These are phyloP conservation scores for Penicillium brasilianum DNA, from an alignment of 2,329 filamentous ascomycete genomes.

Conservation along the genomic window DNA sequence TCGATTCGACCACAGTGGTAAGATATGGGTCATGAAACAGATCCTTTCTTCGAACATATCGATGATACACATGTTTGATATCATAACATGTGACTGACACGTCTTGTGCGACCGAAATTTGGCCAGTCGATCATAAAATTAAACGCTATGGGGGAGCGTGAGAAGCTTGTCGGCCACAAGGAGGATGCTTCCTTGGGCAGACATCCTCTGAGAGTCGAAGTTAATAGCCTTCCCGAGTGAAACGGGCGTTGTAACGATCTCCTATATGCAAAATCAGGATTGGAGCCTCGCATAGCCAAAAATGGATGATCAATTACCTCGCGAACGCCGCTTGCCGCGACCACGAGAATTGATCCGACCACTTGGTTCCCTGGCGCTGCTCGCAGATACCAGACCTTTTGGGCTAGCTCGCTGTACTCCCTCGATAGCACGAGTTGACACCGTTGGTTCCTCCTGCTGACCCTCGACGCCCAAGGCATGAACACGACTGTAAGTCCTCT, in stretches of 20 bases:
- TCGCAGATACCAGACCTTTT: slow-evolving; percentile 36
- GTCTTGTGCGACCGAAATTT: background rate
- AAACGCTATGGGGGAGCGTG: background rate
- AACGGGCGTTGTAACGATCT: slow-evolving; percentile 40
- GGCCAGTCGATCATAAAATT: background rate
- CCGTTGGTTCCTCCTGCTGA: slow-evolving; percentile 13
- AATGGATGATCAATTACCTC: slow-evolving; percentile 31
- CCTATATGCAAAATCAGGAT: slow-evolving; percentile 30
- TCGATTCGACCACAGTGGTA: background rate
- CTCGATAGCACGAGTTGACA: background rate
- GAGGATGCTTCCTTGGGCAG: background rate
- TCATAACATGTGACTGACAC: background rate
- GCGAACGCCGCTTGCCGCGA: slow-evolving; percentile 31
- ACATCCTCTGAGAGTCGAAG: background rate
- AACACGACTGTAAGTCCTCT: slow-evolving; percentile 32
- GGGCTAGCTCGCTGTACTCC: slow-evolving; percentile 37
- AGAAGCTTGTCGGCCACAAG: background rate
- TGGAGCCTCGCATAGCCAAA: background rate
- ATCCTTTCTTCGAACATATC: background rate
- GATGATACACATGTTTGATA: background rate
- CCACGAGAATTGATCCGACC: slow-evolving; percentile 19
- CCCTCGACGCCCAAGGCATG: slow-evolving; percentile 22
- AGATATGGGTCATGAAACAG: background rate
- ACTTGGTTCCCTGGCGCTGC: slow-evolving; percentile 23
- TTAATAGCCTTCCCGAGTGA: slow-evolving; percentile 28